Evolutionary conservation across 352 stramenopile species (phyloP).

Genomic region (Pythium phragmitis): DNA sequence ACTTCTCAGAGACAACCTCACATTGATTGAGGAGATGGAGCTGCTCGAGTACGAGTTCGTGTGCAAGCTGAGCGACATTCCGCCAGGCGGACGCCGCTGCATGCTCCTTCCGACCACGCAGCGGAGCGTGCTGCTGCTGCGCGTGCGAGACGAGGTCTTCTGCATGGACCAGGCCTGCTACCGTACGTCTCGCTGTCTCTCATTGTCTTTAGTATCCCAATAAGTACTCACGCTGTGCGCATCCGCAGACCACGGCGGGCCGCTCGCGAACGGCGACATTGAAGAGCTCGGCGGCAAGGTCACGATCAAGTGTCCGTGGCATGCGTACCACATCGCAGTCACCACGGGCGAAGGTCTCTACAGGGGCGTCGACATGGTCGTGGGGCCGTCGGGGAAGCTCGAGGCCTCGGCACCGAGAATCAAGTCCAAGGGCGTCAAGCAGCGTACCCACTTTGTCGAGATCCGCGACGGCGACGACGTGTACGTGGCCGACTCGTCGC

Average conservation of each 20-base stretch:
- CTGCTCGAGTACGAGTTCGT: conserved; percentile 66
- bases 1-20: background rate
- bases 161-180: conserved; percentile 89
- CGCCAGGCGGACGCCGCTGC: conserved; percentile 52
- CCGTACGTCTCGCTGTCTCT: conserved; percentile 30
- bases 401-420: conserved; percentile 50
- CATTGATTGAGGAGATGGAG: conserved; percentile 10
- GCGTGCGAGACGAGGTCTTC: conserved; percentile 58
- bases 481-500: conserved; percentile 76
- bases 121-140: conserved; percentile 72
- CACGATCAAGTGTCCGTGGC: conserved; percentile 84
- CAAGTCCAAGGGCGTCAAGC: conserved; percentile 85
- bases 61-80: conserved; percentile 62
- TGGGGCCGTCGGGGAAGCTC: conserved; percentile 46
- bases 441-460: conserved; percentile 81
- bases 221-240: background rate
- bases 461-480: conserved; percentile 66
- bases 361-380: conserved; percentile 77
- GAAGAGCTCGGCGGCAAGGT: conserved; percentile 78
- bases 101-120: conserved; percentile 56
- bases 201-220: background rate
- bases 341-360: conserved; percentile 83
- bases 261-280: conserved; percentile 78
- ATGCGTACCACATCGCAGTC: conserved; percentile 83
- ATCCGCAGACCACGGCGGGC: conserved; percentile 69